Evolutionary conservation across 129 eudicot species (phyloP).

Genomic region (Flaveria linearis): DNA sequence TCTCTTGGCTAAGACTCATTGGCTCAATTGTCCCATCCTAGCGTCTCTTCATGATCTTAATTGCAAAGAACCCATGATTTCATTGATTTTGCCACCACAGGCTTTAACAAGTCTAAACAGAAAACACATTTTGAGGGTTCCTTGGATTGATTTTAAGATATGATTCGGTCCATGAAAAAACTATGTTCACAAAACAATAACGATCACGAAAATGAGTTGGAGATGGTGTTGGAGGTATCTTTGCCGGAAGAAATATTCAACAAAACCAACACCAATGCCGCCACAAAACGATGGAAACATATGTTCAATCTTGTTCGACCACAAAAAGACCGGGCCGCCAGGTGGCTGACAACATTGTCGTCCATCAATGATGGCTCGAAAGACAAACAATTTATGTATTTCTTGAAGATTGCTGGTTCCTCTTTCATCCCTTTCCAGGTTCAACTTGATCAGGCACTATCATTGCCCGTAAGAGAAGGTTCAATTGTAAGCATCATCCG

Average conservation of each 20-base stretch:
- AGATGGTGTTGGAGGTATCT: conserved; percentile 80
- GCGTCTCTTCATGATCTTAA: neutral
- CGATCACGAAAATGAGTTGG: conserved; percentile 65
- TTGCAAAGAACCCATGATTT: neutral
- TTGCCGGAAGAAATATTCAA: conserved; percentile 72
- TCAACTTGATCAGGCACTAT: conserved; percentile 43
- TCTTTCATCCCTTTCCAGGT: conserved; percentile 64
- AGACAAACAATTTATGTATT: conserved; percentile 53
- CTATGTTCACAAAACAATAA: conserved; percentile 47
- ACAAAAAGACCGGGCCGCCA: conserved; percentile 33
- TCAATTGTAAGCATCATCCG: conserved; percentile 44
- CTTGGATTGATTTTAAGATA: neutral
- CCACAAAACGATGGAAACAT: conserved; percentile 62
- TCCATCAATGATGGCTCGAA: conserved; percentile 27
- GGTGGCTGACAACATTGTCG: conserved; percentile 30
- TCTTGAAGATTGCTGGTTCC: conserved; percentile 66
- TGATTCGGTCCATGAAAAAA: conserved; percentile 55
- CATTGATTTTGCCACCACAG: neutral
- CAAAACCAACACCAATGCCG: conserved; percentile 55
- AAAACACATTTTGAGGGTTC: neutral
- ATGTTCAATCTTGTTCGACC: conserved; percentile 51
- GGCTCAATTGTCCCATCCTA: neutral
- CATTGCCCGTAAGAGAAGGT: conserved; percentile 55
- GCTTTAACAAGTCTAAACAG: too few species aligned
- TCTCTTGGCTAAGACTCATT: conserved; percentile 13